Conservation (phyloP, 75 land plant species). For the Ceratopteris richardii region DNA sequence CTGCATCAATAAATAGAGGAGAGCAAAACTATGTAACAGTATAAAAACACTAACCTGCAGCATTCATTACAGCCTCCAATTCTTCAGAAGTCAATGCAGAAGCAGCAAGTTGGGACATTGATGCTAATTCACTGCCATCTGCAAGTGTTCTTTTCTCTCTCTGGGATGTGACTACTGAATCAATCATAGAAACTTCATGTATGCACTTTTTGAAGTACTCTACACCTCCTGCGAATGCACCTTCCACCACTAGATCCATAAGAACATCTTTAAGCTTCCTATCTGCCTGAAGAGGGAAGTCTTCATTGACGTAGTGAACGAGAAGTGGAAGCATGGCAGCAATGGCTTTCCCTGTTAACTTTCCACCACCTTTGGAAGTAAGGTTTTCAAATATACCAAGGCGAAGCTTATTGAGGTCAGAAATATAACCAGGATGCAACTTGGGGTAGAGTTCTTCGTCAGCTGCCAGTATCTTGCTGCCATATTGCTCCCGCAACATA, state of each 20-base stretch:
- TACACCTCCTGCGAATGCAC: conserved; percentile 40
- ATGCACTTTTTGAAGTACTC: conserved; percentile 35
- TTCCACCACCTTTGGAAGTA: conserved; percentile 33
- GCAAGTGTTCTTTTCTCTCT: conserved; percentile 17
- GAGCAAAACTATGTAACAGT: background rate
- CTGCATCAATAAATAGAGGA: no score
- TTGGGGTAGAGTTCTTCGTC: conserved; percentile 25
- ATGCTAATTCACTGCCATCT: conserved; percentile 7
- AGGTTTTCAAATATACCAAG: conserved; percentile 27
- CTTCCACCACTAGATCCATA: conserved; percentile 32
- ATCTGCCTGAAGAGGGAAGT: conserved; percentile 41
- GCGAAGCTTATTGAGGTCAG: conserved; percentile 26
- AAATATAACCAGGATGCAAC: conserved; percentile 31
- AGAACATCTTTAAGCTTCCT: conserved; percentile 40
- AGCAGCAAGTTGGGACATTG: conserved; percentile 19
- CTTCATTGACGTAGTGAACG: conserved; percentile 45
- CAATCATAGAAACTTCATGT: conserved; percentile 19
- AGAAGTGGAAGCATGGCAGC: conserved; percentile 38
- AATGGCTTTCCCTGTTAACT: conserved; percentile 31
- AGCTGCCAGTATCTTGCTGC: conserved; percentile 37
- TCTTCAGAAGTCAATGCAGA: conserved; percentile 33
- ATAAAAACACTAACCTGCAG: conserved; percentile 21
- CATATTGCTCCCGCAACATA: conserved; percentile 31
- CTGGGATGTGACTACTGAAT: conserved; percentile 1
- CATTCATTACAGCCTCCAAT: conserved; percentile 21